phyloP scores from a whole-genome alignment of 1,139 yeast species.

The Blastobotrys indianensis region DNA sequence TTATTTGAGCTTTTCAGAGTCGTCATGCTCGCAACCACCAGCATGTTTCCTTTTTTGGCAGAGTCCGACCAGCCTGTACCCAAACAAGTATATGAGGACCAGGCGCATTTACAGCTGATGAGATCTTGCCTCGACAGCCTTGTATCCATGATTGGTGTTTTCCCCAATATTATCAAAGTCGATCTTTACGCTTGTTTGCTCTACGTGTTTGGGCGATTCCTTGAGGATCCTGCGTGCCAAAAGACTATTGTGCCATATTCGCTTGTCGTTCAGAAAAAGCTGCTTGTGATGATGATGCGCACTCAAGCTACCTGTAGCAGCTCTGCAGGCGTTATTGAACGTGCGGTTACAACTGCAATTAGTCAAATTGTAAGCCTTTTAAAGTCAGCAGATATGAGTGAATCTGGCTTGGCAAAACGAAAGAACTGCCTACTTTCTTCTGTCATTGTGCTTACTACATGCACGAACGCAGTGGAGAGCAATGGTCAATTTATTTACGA shows the following conservation, averaged over 20 bases:
- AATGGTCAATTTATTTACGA: constrained; percentile 36
- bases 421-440: constrained; percentile 50
- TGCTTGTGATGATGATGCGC: constrained; percentile 29
- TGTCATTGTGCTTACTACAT: constrained; percentile 55
- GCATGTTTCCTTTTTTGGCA: constrained; percentile 54
- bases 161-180: constrained; percentile 60
- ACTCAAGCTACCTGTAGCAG: constrained; percentile 20
- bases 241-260: constrained; percentile 26
- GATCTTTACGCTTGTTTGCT: constrained; percentile 70
- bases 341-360: constrained; percentile 29
- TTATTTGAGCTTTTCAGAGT: constrained; percentile 74
- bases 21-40: constrained; percentile 59
- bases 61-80: constrained; percentile 34
- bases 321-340: constrained; percentile 34
- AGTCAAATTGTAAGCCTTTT: constrained; percentile 21
- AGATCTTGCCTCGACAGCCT: constrained; percentile 52
- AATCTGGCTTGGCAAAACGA: constrained; percentile 36
- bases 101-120: constrained; percentile 24
- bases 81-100: constrained; percentile 29
- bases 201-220: constrained; percentile 55
- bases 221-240: constrained; percentile 41
- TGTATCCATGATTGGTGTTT: constrained; percentile 53
- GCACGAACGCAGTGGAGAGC: constrained; percentile 40
- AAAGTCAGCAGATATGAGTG: constrained; percentile 17
- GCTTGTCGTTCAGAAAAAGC: constrained; percentile 30